These are phyloP conservation scores for Purpureocillium lavendulum DNA, from an alignment of 2,329 filamentous ascomycete genomes.

Conservation along the genomic window DNA sequence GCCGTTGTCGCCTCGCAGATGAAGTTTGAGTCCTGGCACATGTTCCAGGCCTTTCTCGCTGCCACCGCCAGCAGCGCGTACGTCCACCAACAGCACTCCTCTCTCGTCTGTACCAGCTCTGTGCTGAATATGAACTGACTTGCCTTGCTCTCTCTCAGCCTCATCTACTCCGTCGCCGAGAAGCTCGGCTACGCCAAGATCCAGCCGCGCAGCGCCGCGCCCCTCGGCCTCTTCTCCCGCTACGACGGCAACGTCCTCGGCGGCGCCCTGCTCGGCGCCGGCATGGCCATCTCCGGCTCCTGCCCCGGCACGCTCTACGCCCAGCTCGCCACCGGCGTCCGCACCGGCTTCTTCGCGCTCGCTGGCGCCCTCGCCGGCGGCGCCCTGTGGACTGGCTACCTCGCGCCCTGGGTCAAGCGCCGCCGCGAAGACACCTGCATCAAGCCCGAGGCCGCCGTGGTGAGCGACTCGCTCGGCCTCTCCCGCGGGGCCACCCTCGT, in stretches of 20 bases:
- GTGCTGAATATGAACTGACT: too few species aligned
- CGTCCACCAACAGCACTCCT: too few species aligned
- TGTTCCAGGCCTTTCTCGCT: slow-evolving; percentile 56
- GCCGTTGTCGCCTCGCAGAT: slow-evolving; percentile 53
- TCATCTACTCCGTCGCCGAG: slow-evolving; percentile 37
- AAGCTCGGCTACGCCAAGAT: slow-evolving; percentile 32
- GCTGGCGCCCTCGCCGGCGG: slow-evolving; percentile 48
- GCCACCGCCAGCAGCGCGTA: slow-evolving; percentile 56
- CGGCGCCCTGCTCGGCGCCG: slow-evolving; percentile 52
- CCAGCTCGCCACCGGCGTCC: slow-evolving; percentile 47
- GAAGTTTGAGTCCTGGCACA: slow-evolving; percentile 52
- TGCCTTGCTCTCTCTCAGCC: slow-evolving; percentile 23
- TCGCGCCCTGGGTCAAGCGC: slow-evolving; percentile 25
- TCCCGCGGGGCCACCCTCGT: slow-evolving; percentile 27
- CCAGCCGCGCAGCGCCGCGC: slow-evolving; percentile 40
- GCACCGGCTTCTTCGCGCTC: slow-evolving; percentile 42
- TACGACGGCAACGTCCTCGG: slow-evolving; percentile 61
- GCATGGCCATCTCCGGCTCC: slow-evolving; percentile 57
- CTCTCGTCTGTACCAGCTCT: too few species aligned
- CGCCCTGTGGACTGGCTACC: slow-evolving; percentile 37
- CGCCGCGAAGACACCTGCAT: slow-evolving; percentile 15
- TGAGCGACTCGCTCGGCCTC: slow-evolving; percentile 32
- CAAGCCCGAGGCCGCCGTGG: slow-evolving; percentile 19
- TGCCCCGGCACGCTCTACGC: slow-evolving; percentile 59
- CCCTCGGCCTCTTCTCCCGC: slow-evolving; percentile 40